A percentile compares a stretch with the other conserved stretches of the same genome.
Conservation (phyloP, 441 rosid species). For the Brassica balearica region DNA sequence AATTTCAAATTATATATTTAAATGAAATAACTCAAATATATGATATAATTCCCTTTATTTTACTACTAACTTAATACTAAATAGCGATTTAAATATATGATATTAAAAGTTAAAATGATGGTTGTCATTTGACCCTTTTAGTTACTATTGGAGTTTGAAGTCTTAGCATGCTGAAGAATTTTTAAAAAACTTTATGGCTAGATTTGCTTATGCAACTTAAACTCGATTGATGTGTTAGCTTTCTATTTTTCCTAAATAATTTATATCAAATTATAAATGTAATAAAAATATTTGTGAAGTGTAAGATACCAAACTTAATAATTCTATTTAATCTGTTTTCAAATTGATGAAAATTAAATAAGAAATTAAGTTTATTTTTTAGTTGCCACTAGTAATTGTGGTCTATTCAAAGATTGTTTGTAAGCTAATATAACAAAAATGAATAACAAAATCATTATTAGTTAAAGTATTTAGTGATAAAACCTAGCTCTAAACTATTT, state of each 20-base stretch:
- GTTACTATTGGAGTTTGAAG: background rate
- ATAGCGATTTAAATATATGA: background rate
- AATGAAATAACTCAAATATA: background rate
- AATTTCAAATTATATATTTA: background rate
- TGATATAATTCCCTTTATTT: background rate
- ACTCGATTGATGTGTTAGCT: background rate
- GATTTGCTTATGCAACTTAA: background rate
- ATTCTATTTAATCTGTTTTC: background rate
- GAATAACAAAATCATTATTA: background rate
- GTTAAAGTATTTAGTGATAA: background rate
- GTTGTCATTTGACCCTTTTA: background rate
- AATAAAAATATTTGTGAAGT: background rate
- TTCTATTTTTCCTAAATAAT: background rate
- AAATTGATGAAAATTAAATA: background rate
- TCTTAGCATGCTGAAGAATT: background rate
- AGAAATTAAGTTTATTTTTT: background rate
- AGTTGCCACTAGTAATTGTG: background rate
- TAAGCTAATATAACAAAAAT: background rate
- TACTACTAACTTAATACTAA: background rate
- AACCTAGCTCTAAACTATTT: background rate
- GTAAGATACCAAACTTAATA: background rate
- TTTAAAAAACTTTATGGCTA: background rate
- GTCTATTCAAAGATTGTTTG: background rate
- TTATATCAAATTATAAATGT: background rate
- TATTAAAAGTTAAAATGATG: background rate